phyloP scores from a whole-genome alignment of 306 rosid species.

The Lathyrus sativus region DNA sequence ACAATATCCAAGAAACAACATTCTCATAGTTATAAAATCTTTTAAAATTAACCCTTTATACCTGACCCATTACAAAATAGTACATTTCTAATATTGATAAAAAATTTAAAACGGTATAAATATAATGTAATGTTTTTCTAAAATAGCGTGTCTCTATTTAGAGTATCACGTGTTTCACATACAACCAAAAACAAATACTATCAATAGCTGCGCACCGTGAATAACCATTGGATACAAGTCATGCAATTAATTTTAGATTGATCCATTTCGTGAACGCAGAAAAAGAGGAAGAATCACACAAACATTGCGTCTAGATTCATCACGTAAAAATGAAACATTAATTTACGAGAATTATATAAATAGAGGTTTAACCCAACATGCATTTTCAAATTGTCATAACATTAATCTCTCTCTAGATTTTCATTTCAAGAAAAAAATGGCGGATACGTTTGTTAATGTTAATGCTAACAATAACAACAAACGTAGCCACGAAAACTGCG shows the following conservation, averaged over 20 bases:
- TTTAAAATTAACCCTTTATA: too few relatives aligned
- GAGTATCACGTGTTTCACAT: too few relatives aligned
- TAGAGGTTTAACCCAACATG: background rate
- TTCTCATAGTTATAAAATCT: too few relatives aligned
- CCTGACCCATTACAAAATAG: too few relatives aligned
- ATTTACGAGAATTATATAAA: background rate
- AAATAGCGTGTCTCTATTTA: too few relatives aligned
- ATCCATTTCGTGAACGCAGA: background rate
- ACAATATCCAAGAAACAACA: too few relatives aligned
- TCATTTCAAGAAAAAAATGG: background rate
- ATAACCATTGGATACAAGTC: background rate
- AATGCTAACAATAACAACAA: background rate
- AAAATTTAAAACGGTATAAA: too few relatives aligned
- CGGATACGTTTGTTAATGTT: background rate
- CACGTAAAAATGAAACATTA: background rate
- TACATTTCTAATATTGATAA: too few relatives aligned
- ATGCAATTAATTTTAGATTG: background rate
- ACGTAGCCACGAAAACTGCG: constrained; percentile 1
- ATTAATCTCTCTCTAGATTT: background rate
- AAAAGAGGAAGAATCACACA: background rate
- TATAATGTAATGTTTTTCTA: too few relatives aligned
- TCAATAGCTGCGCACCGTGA: too few relatives aligned
- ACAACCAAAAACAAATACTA: too few relatives aligned
- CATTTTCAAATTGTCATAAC: background rate
- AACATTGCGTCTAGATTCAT: background rate